Percentiles rank a stretch among this genome's conserved stretches.
Evolutionary conservation across 2,329 filamentous ascomycete species (phyloP).

Genomic region (Paradendryphiella salina): DNA sequence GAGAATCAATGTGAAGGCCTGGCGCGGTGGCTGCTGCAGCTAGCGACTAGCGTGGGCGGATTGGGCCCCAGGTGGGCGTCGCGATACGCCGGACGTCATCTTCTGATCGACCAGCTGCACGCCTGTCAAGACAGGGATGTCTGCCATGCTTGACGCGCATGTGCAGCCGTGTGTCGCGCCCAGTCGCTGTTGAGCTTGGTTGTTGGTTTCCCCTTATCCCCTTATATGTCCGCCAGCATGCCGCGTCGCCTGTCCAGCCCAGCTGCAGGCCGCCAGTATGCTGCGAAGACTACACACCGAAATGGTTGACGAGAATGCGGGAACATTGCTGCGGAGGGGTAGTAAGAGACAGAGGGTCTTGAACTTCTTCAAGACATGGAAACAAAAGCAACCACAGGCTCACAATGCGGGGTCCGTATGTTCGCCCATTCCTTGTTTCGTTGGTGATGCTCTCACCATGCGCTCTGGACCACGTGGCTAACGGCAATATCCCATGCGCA

Average conservation of each 20-base stretch:
- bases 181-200: constrained; percentile 28
- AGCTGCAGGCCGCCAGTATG: constrained; percentile 28
- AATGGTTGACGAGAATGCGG: constrained; percentile 22
- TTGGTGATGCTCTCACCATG: no score
- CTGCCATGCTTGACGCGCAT: constrained; percentile 38
- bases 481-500: constrained; percentile 21
- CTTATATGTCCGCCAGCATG: constrained; percentile 29
- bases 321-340: constrained; percentile 30
- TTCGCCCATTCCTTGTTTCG: constrained; percentile 2
- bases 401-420: constrained; percentile 27
- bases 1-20: no score
- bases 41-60: constrained; percentile 24
- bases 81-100: constrained; percentile 32
- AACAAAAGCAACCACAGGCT: constrained; percentile 26
- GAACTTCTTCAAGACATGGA: constrained; percentile 39
- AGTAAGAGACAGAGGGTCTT: constrained; percentile 39
- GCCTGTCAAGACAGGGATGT: constrained; percentile 25
- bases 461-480: constrained; percentile 13
- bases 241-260: constrained; percentile 13
- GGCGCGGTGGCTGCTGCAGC: constrained; percentile 16
- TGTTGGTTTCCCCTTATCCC: constrained; percentile 22
- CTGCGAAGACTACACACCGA: constrained; percentile 35
- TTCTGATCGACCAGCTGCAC: constrained; percentile 23
- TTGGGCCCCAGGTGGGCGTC: constrained; percentile 16
- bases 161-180: constrained; percentile 16